A percentile compares a stretch with the other conserved stretches of the same genome.
phyloP scores from a whole-genome alignment of 768 basidiomycete genomes.

The Cystofilobasidium bisporidii region DNA sequence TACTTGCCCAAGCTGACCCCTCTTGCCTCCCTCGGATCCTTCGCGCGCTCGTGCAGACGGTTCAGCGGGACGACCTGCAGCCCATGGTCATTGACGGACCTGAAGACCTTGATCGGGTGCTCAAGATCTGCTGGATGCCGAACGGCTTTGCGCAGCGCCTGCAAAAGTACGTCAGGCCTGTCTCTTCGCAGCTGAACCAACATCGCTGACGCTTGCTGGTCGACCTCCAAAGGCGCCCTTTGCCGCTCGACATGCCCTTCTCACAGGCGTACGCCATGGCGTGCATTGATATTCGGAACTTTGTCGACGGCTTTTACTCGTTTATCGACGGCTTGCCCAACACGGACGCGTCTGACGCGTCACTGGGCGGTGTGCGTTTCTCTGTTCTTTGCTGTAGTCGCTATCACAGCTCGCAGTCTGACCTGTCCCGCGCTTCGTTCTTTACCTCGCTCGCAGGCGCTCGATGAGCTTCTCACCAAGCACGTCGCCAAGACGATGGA shows the following conservation, averaged over 20 bases:
- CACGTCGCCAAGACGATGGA: conserved; percentile 65
- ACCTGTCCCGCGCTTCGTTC: not conserved
- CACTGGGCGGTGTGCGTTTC: conserved; percentile 47
- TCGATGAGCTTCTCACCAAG: conserved; percentile 69
- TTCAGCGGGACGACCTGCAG: conserved; percentile 75
- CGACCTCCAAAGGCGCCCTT: conserved; percentile 45
- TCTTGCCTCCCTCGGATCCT: too few species aligned
- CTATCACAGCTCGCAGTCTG: too few species aligned
- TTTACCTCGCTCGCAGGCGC: conserved; percentile 51
- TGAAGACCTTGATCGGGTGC: conserved; percentile 59
- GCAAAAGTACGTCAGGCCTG: not conserved
- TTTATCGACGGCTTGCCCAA: conserved; percentile 92
- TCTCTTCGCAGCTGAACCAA: not conserved
- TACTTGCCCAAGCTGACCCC: not conserved
- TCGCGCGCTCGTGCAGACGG: conserved; percentile 53
- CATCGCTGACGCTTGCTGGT: conserved; percentile 1
- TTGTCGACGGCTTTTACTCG: conserved; percentile 89
- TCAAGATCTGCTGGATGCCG: conserved; percentile 75
- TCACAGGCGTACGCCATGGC: conserved; percentile 91
- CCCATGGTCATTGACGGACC: conserved; percentile 60
- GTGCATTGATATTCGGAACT: conserved; percentile 80
- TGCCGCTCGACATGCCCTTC: conserved; percentile 77
- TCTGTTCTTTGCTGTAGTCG: too few species aligned
- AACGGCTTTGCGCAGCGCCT: conserved; percentile 37
- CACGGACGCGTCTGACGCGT: conserved; percentile 80